phyloP scores from a whole-genome alignment of 106 monocot species.

The Amphibolis antarctica region DNA sequence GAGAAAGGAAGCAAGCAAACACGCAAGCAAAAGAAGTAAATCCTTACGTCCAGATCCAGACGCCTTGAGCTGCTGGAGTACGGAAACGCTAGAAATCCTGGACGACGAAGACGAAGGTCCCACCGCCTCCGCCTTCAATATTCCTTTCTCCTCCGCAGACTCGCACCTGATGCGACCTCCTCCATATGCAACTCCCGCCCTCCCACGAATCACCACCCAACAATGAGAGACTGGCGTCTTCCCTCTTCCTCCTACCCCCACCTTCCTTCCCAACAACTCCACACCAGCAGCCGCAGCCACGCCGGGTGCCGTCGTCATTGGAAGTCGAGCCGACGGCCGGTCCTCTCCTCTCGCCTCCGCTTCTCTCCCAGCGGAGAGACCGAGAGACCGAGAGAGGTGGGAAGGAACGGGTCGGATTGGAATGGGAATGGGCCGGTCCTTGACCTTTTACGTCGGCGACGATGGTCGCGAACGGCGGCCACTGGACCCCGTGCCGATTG shows the following conservation, averaged over 20 bases:
- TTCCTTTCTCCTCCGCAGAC: slow-evolving; percentile 8
- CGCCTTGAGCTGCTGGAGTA: slow-evolving; percentile 76
- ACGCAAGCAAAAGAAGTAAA: not conserved
- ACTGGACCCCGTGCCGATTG: too few relatives aligned
- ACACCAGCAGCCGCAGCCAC: not conserved
- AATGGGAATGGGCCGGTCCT: too few relatives aligned
- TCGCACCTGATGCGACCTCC: slow-evolving; percentile 24
- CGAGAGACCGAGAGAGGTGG: too few relatives aligned
- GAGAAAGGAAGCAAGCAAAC: not conserved
- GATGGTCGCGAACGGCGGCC: too few relatives aligned
- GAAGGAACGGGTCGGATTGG: too few relatives aligned
- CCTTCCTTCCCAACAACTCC: not conserved
- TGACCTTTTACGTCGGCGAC: too few relatives aligned
- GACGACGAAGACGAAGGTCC: too few relatives aligned
- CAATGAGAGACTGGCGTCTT: not conserved
- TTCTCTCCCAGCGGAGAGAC: too few relatives aligned
- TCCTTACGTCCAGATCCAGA: slow-evolving; percentile 55
- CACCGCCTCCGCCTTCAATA: slow-evolving; percentile 6
- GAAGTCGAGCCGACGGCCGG: too few relatives aligned
- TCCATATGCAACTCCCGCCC: not conserved
- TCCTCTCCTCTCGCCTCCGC: too few relatives aligned
- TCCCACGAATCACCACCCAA: not conserved
- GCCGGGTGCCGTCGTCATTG: not conserved
- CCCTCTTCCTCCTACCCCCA: not conserved
- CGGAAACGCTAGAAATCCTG: slow-evolving; percentile 47